These are phyloP conservation scores for Daldinia caldariorum DNA, from an alignment of 495 filamentous ascomycete genomes.

Conservation along the genomic window DNA sequence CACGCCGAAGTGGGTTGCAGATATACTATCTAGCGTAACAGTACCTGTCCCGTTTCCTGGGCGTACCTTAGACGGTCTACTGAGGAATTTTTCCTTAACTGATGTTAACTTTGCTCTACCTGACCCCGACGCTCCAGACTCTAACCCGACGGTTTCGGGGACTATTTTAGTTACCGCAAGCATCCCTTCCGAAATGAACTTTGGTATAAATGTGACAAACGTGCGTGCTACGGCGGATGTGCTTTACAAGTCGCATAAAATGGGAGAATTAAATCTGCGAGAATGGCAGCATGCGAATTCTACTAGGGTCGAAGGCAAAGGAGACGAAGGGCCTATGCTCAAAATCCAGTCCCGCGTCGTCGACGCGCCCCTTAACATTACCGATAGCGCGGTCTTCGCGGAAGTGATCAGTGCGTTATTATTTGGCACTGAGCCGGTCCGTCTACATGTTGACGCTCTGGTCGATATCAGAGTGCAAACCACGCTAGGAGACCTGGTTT, in stretches of 20 bases:
- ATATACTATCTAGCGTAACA: conserved; percentile 81
- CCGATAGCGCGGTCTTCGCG: conserved; percentile 76
- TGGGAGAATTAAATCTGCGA: conserved; percentile 78
- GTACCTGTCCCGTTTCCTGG: conserved; percentile 87
- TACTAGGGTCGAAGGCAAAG: conserved; percentile 65
- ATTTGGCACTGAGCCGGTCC: conserved; percentile 71
- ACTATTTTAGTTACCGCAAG: conserved; percentile 77
- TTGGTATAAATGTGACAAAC: conserved; percentile 76
- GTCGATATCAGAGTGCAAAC: conserved; percentile 86
- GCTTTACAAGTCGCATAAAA: conserved; percentile 74
- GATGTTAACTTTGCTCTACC: conserved; percentile 88
- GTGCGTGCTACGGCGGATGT: conserved; percentile 82
- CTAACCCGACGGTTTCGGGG: conserved; percentile 81
- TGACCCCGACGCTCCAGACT: conserved; percentile 75
- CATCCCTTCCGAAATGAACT: conserved; percentile 85
- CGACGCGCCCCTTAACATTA: conserved; percentile 82
- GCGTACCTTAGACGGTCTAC: conserved; percentile 77
- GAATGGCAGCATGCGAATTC: conserved; percentile 89
- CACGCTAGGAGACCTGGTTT: conserved; percentile 76
- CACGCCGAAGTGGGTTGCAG: conserved; percentile 81
- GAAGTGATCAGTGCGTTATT: conserved; percentile 78
- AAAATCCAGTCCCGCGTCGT: conserved; percentile 77
- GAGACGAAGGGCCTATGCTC: conserved; percentile 65
- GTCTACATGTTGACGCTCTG: conserved; percentile 76
- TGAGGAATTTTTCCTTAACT: conserved; percentile 84